Base-by-base conservation (phyloP, 116 monocot genomes). In the Iris pallida region DNA sequence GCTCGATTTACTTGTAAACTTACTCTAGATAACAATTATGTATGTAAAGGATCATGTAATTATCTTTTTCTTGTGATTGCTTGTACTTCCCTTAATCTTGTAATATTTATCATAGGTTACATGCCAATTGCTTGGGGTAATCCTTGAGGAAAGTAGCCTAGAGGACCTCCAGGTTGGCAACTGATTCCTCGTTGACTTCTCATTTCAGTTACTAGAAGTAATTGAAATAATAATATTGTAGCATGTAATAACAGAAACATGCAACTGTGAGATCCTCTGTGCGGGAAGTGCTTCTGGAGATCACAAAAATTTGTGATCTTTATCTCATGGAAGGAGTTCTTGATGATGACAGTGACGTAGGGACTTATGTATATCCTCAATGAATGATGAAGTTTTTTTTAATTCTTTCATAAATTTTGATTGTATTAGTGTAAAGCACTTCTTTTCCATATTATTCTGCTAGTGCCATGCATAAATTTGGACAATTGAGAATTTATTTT, bases 321-420 rank as follows among this genome's bases (percentile, higher is more conserved):
- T 90, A 86, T 86, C 83, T 90, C 47, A 90, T 90, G 90, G 90
- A 86, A 73, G 79, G 80, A 68, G 67, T 86, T 81, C 72, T 86
- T 52, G 90, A 90, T 71, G 90, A 86, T 76, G 80, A 77, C 74
- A 83, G 83, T 75, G 89, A 64, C 80, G 89, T 85, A 59, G 30
- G 30, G 30, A 30, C 30, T 30, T 30, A 0, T 30, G 30, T 30
- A 30, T 30, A 30, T 30, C 30, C 30, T 30, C 30, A 30, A 30
- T 30, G 30, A 30, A 30, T 30, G 30, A 30, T 30, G 30, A 30
- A 30, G 30, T 30, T 30, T 30, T 30, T 30, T 0, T n/a, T n/a
- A n/a, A n/a, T 30, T 30, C 30, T 30, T 30, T 30, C 30, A 30
- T 30, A 30, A 30, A 30, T 30, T 30, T 30, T 30, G 30, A 30